Conservation (phyloP, 176 grass and related monocot species). For the Carex pumila region DNA sequence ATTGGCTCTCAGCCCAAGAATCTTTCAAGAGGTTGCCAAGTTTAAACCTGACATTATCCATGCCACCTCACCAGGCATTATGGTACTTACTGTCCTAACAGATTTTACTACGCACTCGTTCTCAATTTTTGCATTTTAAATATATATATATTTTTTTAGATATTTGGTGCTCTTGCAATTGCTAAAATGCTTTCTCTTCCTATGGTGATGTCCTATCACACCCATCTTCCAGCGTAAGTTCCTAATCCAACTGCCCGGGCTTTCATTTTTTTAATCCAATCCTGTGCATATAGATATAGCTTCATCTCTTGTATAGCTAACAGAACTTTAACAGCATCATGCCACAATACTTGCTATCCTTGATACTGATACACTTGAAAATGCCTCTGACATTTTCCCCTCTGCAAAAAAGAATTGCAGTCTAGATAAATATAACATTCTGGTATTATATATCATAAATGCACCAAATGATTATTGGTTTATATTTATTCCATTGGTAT, state of each 20-base stretch:
- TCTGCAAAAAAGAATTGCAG: background rate
- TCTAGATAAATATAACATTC: background rate
- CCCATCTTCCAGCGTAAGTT: conserved; percentile 87
- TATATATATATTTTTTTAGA: conserved; percentile 16
- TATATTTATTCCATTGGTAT: background rate
- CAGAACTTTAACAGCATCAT: background rate
- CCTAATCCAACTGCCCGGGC: background rate
- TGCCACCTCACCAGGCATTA: conserved; percentile 85
- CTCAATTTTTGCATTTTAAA: background rate
- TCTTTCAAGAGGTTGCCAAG: conserved; percentile 75
- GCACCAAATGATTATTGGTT: background rate
- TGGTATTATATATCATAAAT: background rate
- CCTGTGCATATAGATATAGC: background rate
- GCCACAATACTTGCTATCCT: background rate
- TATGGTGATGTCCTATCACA: conserved; percentile 97
- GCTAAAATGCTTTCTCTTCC: conserved; percentile 90
- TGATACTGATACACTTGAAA: background rate
- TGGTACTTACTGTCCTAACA: conserved; percentile 43
- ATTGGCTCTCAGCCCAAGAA: conserved; percentile 83
- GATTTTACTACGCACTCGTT: background rate
- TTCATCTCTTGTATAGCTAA: background rate
- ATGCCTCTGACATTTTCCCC: background rate
- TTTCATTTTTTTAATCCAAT: background rate
- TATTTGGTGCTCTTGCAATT: conserved; percentile 80
- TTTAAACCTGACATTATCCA: conserved; percentile 97